These are phyloP conservation scores for Cladophialophora exuberans DNA, from an alignment of 2,329 filamentous ascomycete species.

Conservation along the genomic window DNA sequence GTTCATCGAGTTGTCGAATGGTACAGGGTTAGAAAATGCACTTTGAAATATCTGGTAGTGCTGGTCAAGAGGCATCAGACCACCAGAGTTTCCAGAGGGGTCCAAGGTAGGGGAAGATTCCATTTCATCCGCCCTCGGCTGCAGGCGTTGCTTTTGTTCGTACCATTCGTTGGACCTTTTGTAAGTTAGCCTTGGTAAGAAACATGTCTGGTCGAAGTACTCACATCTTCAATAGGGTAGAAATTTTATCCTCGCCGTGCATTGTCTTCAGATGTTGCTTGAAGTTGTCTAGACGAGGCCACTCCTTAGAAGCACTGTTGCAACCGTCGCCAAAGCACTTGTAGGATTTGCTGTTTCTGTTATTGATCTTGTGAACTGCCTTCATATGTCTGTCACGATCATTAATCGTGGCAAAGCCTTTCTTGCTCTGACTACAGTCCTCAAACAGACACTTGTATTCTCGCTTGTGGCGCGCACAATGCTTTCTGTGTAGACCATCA, in stretches of 20 bases:
- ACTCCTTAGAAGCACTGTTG: conserved; percentile 66
- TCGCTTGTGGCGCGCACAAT: conserved; percentile 70
- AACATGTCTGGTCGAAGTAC: conserved; percentile 23
- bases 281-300: conserved; percentile 86
- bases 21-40: conserved; percentile 3
- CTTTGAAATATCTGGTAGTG: background rate
- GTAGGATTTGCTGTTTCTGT: conserved; percentile 52
- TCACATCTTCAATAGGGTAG: conserved; percentile 54
- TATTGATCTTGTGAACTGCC: conserved; percentile 65
- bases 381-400: conserved; percentile 79
- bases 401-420: conserved; percentile 78
- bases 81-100: background rate
- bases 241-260: conserved; percentile 56
- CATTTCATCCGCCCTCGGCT: conserved; percentile 1
- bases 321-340: conserved; percentile 64
- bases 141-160: conserved; percentile 28
- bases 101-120: conserved; percentile 1
- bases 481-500: conserved; percentile 63
- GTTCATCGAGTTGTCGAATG: background rate
- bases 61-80: background rate
- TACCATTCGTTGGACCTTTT: conserved; percentile 43
- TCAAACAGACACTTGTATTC: conserved; percentile 63
- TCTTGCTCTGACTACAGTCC: conserved; percentile 57
- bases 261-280: conserved; percentile 74
- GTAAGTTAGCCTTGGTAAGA: conserved; percentile 18